Percentiles rank a stretch among this genome's conserved stretches.
These are phyloP conservation scores for Claviceps digitariae DNA, from an alignment of 2,329 filamentous ascomycete genomes.

Conservation along the genomic window DNA sequence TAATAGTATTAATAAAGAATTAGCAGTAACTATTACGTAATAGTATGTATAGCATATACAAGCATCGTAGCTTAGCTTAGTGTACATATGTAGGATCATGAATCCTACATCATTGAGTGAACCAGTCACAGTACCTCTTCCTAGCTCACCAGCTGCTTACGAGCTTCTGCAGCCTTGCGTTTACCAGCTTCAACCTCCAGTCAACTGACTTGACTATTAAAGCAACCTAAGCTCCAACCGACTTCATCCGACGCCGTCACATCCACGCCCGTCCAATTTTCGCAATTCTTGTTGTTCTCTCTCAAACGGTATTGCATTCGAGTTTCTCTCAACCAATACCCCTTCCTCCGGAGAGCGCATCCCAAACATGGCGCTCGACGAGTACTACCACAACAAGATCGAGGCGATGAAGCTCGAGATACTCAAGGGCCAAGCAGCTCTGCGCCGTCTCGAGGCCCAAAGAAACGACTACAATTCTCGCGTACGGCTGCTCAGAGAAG, in stretches of 20 bases:
- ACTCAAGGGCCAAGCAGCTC: slow-evolving; percentile 91
- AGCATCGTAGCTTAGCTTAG: too few relatives aligned
- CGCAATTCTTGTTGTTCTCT: background rate
- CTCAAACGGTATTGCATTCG: background rate
- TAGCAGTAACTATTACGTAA: too few relatives aligned
- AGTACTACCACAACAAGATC: slow-evolving; percentile 99
- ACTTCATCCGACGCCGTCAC: slow-evolving; percentile 1
- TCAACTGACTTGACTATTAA: too few relatives aligned
- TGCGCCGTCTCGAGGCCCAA: slow-evolving; percentile 91
- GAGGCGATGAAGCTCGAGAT: slow-evolving; percentile 99
- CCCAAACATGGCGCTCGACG: slow-evolving; percentile 84
- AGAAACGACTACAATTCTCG: slow-evolving; percentile 99
- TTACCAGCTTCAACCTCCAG: background rate
- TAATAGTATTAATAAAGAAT: too few relatives aligned
- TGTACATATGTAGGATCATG: too few relatives aligned
- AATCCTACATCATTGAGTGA: too few relatives aligned
- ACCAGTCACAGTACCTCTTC: too few relatives aligned
- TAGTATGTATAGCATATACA: too few relatives aligned
- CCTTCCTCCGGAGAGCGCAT: background rate
- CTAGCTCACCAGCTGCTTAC: slow-evolving; percentile 9
- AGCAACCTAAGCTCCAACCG: background rate
- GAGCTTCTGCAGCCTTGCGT: slow-evolving; percentile 9
- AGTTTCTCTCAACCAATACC: background rate
- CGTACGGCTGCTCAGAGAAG: slow-evolving; percentile 85
- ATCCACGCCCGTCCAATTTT: background rate